Percentiles rank a stretch among this genome's conserved stretches.
phyloP scores from a whole-genome alignment of 768 basidiomycete species.

The Tulasnella sp. region DNA sequence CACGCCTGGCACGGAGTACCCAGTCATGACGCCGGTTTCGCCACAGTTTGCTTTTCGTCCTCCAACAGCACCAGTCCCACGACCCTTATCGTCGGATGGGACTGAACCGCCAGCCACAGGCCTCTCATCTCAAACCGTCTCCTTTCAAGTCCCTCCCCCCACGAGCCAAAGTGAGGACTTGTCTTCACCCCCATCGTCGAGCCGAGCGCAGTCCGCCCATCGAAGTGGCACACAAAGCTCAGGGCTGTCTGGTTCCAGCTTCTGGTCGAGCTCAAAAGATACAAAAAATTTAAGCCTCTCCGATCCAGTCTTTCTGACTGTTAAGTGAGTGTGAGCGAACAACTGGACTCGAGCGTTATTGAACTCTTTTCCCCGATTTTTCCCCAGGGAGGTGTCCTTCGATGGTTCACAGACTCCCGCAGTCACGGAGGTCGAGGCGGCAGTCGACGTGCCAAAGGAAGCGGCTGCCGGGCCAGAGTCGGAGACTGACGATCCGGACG shows the following conservation, averaged over 20 bases:
- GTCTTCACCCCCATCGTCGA: background rate
- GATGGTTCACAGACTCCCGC: background rate
- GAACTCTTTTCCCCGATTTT: background rate
- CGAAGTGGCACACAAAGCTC: background rate
- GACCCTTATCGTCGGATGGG: background rate
- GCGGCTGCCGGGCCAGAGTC: background rate
- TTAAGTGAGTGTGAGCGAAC: background rate
- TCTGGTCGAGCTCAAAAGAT: background rate
- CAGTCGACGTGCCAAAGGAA: background rate
- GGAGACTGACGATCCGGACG: slow-evolving; percentile 45
- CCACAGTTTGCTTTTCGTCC: background rate
- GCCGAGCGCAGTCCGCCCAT: background rate
- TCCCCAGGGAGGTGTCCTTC: background rate
- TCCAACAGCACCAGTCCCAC: background rate
- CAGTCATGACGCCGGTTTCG: background rate
- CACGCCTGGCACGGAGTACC: background rate
- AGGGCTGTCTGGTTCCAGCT: background rate
- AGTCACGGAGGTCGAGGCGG: background rate
- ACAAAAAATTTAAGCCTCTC: background rate
- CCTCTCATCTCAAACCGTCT: background rate
- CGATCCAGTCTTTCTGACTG: background rate
- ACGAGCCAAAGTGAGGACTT: background rate
- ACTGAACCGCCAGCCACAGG: background rate
- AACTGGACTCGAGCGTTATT: background rate
- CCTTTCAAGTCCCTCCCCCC: background rate